Evolutionary conservation across 2,329 filamentous ascomycete genomes (phyloP).

Genomic region (Nannizziopsis arthrosporioides): DNA sequence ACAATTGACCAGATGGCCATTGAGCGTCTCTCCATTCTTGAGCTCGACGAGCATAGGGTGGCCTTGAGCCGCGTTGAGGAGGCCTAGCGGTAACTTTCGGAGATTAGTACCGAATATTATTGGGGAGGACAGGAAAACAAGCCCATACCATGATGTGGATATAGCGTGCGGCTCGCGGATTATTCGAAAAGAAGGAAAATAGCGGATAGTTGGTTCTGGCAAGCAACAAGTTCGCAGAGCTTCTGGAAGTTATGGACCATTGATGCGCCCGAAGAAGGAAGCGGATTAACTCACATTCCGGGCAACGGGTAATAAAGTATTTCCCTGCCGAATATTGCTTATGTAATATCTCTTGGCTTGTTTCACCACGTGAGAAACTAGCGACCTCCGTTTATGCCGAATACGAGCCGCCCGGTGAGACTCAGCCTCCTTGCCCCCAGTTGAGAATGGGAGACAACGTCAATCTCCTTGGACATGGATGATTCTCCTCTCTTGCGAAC

Average conservation of each 20-base stretch:
- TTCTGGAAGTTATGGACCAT: too few relatives aligned
- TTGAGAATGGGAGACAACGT: background rate
- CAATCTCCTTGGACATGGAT: background rate
- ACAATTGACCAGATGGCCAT: slow-evolving; percentile 90
- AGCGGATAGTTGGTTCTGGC: too few relatives aligned
- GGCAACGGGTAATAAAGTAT: too few relatives aligned
- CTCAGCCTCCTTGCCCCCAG: background rate
- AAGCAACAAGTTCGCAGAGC: too few relatives aligned
- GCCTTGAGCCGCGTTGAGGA: slow-evolving; percentile 90
- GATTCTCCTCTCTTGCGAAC: background rate
- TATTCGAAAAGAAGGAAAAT: background rate
- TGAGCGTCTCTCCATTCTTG: slow-evolving; percentile 94
- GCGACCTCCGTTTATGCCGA: background rate
- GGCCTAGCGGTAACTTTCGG: slow-evolving; percentile 53
- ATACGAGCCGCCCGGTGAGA: background rate
- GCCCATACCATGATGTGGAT: slow-evolving; percentile 1
- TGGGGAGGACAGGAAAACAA: background rate
- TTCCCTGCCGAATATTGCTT: too few relatives aligned
- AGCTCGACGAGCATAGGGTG: slow-evolving; percentile 96
- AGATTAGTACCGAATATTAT: background rate
- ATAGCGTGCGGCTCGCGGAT: background rate
- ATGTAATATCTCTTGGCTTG: too few relatives aligned
- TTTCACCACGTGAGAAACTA: background rate
- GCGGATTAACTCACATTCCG: too few relatives aligned
- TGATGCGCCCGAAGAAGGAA: too few relatives aligned